Evolutionary conservation across 371 early-diverging fungal genomes (phyloP), one percentile per base, ranked within the genome.

Genomic region (Circinella umbellata): DNA sequence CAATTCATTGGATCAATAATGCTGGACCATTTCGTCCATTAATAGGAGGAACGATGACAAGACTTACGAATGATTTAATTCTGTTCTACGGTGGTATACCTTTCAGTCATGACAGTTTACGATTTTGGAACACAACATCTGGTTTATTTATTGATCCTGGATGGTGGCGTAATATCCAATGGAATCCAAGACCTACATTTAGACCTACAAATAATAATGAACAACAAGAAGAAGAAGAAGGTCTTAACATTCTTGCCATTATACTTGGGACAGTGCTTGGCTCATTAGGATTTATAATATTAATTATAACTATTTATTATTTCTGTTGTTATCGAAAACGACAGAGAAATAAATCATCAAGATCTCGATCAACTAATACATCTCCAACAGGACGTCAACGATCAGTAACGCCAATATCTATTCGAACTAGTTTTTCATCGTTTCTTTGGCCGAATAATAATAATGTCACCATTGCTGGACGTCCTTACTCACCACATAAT

Each of bases 31-130:
- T 67, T 42, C 62, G 59, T 3, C 72, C 68, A 18, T 1, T 66
- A 38, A 13, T 11, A 47, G 72, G 67, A 10, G 63, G 61, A 38
- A 66, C 72, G 6, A 47, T 67, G 36, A 71, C 72, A 18, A 53
- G 49, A 3, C 54, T 71, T 2, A n/a, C 61, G 14, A 2, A 67
- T 27, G 63, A 67, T 63, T 37, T 67, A 8, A 34, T 71, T 42
- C 63, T 71, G 18, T 27, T 71, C n/a, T 71, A 71, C 37, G 72
- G 72, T 18, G 72, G 72, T 14, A 9, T 37, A 5, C 67, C 67
- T 20, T 62, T 71, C 48, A 63, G 57, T 27, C 63, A 66, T 35
- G 64, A 63, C 34, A 67, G 63, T 48, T 60, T 71, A 48, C 59
- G 59, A 11, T 62, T 71, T 34, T 71, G 67, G 67, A 67, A 71